Evolutionary conservation across 768 basidiomycete genomes (phyloP).

Genomic region (Lactarius sanguifluus): DNA sequence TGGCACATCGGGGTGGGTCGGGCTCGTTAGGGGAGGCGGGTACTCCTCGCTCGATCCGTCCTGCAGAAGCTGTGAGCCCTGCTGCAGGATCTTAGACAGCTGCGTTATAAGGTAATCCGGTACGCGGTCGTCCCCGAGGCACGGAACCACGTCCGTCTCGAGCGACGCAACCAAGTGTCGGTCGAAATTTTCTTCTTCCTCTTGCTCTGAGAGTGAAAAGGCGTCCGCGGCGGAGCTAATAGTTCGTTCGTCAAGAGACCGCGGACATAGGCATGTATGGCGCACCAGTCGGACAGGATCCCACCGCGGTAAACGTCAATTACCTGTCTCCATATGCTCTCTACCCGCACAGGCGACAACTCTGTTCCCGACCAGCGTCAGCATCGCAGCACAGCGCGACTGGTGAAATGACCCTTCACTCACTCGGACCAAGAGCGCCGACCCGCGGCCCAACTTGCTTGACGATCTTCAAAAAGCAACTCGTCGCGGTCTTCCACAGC

Average conservation of each 20-base stretch:
- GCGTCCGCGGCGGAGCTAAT: constrained; percentile 55
- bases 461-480: constrained; percentile 69
- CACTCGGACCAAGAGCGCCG: constrained; percentile 51
- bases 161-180: constrained; percentile 73
- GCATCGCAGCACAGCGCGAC: neutral
- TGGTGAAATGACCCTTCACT: constrained; percentile 26
- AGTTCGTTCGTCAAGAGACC: constrained; percentile 2
- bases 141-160: constrained; percentile 77
- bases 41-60: constrained; percentile 28
- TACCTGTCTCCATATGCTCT: constrained; percentile 83
- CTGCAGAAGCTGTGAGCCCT: constrained; percentile 58
- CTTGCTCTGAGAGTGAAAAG: constrained; percentile 64
- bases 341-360: constrained; percentile 61
- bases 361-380: constrained; percentile 37
- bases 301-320: constrained; percentile 81
- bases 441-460: constrained; percentile 62
- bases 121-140: constrained; percentile 64
- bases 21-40: constrained; percentile 19
- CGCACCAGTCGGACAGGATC: constrained; percentile 80
- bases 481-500: constrained; percentile 94
- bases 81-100: constrained; percentile 68
- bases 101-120: constrained; percentile 69
- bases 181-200: constrained; percentile 83
- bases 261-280: neutral
- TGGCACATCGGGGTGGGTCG: constrained; percentile 22